Percentiles rank a stretch among this genome's conserved stretches.
These are phyloP conservation scores for Suillus alpinus DNA, from an alignment of 768 basidiomycete genomes.

Conservation along the genomic window DNA sequence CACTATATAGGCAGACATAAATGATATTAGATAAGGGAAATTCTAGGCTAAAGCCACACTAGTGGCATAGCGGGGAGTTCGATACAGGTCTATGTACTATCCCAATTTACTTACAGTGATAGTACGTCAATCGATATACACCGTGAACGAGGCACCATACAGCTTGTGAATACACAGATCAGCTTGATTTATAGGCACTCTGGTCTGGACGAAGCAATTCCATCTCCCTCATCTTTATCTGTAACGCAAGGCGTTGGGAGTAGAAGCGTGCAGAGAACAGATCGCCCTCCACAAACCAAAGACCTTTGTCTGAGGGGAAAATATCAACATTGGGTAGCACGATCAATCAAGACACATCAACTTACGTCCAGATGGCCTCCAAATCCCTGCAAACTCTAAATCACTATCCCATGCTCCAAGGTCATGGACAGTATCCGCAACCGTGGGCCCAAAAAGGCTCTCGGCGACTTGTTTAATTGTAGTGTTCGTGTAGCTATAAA, in stretches of 20 bases:
- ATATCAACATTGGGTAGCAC: neutral
- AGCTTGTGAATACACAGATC: neutral
- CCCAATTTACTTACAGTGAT: no score
- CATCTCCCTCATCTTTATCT: constrained; percentile 1
- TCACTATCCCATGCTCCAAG: constrained; percentile 6
- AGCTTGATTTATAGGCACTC: neutral
- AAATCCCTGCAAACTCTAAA: constrained; percentile 5
- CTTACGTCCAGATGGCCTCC: constrained; percentile 7
- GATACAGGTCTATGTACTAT: no score
- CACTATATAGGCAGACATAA: neutral
- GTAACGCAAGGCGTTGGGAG: neutral
- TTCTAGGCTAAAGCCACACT: no score
- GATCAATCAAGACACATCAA: neutral
- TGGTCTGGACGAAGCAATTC: neutral
- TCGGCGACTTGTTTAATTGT: neutral
- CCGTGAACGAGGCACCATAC: no score
- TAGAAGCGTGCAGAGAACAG: neutral
- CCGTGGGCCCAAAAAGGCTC: neutral
- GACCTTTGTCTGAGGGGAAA: neutral
- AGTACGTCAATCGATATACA: no score
- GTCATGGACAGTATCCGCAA: neutral
- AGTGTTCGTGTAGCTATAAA: neutral
- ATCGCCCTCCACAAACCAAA: constrained; percentile 2
- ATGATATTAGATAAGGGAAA: no score
- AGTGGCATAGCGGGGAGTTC: no score